These are phyloP conservation scores for Auricularia cornea DNA, from an alignment of 768 basidiomycete species.

Conservation along the genomic window DNA sequence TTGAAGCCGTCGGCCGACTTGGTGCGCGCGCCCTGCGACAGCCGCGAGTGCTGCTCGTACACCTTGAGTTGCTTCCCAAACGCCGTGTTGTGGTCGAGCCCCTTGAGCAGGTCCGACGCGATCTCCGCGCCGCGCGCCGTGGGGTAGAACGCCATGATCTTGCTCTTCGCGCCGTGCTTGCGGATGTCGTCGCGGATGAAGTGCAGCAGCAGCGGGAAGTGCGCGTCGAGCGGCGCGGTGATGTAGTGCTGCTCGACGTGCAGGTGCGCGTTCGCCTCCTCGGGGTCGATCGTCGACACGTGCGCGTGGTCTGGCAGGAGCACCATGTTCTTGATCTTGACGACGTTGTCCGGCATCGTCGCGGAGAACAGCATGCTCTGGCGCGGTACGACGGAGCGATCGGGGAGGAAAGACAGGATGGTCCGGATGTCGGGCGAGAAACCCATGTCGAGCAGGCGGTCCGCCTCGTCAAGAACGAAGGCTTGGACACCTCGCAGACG, in stretches of 20 bases:
- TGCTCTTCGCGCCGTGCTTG: slow-evolving; percentile 22
- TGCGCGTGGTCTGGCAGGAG: slow-evolving; percentile 31
- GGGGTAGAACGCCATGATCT: slow-evolving; percentile 57
- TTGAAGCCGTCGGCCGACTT: slow-evolving; percentile 45
- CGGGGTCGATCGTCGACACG: slow-evolving; percentile 48
- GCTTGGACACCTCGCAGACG: slow-evolving; percentile 33
- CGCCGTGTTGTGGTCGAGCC: slow-evolving; percentile 1
- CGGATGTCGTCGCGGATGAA: slow-evolving; percentile 26
- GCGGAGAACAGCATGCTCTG: slow-evolving; percentile 38
- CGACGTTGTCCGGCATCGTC: slow-evolving; percentile 32
- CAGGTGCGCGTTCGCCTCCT: slow-evolving; percentile 54
- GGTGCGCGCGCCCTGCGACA: slow-evolving; percentile 40
- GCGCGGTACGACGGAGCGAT: slow-evolving; percentile 15
- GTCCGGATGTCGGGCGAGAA: slow-evolving; percentile 18
- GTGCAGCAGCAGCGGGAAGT: slow-evolving; percentile 35
- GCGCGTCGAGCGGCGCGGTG: slow-evolving; percentile 33
- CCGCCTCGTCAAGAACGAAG: slow-evolving; percentile 33
- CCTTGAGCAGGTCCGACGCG: slow-evolving; percentile 24
- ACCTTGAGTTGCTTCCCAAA: slow-evolving; percentile 17
- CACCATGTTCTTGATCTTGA: slow-evolving; percentile 32
- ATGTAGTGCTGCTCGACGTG: slow-evolving; percentile 47
- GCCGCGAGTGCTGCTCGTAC: slow-evolving; percentile 51
- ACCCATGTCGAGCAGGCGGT: slow-evolving; percentile 32
- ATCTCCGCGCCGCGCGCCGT: slow-evolving; percentile 52
- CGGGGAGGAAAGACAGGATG: slow-evolving; percentile 15